These are phyloP conservation scores for Limnomonas spitsbergensis DNA, from an alignment of 139 green algal species.

Conservation along the genomic window DNA sequence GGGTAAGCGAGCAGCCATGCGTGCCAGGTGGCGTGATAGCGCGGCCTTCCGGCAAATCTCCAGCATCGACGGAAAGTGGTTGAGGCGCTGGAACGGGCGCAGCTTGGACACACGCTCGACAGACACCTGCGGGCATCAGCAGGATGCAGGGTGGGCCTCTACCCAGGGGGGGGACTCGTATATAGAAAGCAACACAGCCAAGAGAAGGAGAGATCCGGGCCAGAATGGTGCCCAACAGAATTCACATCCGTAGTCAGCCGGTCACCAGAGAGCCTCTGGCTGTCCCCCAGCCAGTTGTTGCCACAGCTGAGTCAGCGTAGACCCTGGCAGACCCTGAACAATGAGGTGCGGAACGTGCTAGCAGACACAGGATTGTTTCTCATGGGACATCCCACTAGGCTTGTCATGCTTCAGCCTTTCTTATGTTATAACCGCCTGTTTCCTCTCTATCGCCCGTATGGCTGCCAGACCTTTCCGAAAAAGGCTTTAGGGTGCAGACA, in stretches of 20 bases:
- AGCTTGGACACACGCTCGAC: slow-evolving; percentile 44
- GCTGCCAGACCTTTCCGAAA: too few species aligned
- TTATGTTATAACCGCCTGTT: too few species aligned
- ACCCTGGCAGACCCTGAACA: too few species aligned
- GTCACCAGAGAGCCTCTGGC: background rate
- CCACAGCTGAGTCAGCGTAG: background rate
- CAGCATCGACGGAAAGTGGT: slow-evolving; percentile 60
- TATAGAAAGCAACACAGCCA: background rate
- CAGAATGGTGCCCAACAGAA: background rate
- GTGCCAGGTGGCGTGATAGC: slow-evolving; percentile 38
- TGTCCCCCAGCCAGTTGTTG: background rate
- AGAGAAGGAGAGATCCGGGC: background rate
- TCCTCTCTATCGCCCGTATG: too few species aligned
- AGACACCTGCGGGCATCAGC: slow-evolving; percentile 31
- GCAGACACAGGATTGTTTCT: too few species aligned
- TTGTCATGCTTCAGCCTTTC: too few species aligned
- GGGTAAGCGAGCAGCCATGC: slow-evolving; percentile 33
- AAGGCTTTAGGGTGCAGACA: too few species aligned
- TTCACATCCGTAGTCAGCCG: too few species aligned
- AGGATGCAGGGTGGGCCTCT: background rate
- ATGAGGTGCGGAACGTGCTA: too few species aligned
- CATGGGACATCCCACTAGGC: too few species aligned
- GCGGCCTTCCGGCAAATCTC: slow-evolving; percentile 56
- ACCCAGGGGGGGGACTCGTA: too few species aligned
- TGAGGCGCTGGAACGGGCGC: slow-evolving; percentile 47